Percentiles rank a stretch among this genome's conserved stretches.
Evolutionary conservation across 805 yeast genomes (phyloP).

Genomic region (Zygotorulaspora chibaensis): DNA sequence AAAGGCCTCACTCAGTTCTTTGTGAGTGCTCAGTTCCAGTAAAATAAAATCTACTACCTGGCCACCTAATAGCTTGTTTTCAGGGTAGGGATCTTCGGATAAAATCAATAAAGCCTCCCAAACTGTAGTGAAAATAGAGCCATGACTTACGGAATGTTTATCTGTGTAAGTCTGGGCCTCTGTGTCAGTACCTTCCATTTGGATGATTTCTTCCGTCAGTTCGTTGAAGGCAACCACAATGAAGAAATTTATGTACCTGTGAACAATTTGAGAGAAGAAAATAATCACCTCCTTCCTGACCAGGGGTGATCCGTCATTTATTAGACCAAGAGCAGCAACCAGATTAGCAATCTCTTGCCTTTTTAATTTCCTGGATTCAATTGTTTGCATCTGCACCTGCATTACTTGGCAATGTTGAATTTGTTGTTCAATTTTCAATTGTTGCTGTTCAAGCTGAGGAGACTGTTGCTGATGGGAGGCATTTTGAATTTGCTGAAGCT

Average conservation of each 20-base stretch:
- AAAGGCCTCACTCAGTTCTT: conserved; percentile 62
- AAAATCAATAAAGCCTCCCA: conserved; percentile 82
- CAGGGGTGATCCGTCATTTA: conserved; percentile 85
- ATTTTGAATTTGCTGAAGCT: conserved; percentile 29
- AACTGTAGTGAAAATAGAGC: conserved; percentile 76
- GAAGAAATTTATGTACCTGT: conserved; percentile 67
- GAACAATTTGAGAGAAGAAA: conserved; percentile 69
- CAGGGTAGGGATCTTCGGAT: conserved; percentile 84
- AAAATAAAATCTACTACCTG: conserved; percentile 71
- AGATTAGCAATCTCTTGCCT: conserved; percentile 71
- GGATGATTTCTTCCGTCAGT: conserved; percentile 70
- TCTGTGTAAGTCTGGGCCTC: conserved; percentile 35
- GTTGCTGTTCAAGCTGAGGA: conserved; percentile 22
- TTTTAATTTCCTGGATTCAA: conserved; percentile 44
- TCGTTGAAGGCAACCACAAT: conserved; percentile 83
- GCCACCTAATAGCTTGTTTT: conserved; percentile 69
- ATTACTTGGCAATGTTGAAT: conserved; percentile 28
- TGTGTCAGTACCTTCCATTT: conserved; percentile 41
- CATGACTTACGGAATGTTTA: conserved; percentile 69
- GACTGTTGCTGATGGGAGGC: conserved; percentile 28
- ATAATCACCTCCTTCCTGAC: conserved; percentile 82
- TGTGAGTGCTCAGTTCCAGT: conserved; percentile 45
- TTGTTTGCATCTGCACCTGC: conserved; percentile 27
- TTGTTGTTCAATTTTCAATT: conserved; percentile 32
- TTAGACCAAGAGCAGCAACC: conserved; percentile 56